Evolutionary conservation across 306 rosid species (phyloP).

Genomic region (Cucumis cinereus): DNA sequence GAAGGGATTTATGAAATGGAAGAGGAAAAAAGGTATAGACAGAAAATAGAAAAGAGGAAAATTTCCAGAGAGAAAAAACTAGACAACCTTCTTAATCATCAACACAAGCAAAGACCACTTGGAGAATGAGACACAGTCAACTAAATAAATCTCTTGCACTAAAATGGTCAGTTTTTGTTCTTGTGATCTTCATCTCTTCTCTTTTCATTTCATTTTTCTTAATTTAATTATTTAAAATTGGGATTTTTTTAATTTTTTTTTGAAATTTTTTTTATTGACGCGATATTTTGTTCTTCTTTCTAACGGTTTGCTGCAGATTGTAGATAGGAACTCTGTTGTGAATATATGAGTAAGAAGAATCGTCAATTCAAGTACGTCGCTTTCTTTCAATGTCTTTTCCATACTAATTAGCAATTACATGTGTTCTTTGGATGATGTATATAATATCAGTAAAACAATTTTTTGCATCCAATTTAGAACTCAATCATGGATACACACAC

Average conservation of each 20-base stretch:
- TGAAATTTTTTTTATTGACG: background rate
- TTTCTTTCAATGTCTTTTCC: background rate
- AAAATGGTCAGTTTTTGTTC: background rate
- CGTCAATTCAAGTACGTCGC: background rate
- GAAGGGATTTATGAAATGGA: conserved; percentile 73
- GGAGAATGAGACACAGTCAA: conserved; percentile 26
- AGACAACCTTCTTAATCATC: conserved; percentile 51
- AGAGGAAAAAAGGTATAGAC: conserved; percentile 58
- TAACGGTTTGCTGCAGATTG: background rate
- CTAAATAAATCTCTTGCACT: background rate
- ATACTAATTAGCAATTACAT: background rate
- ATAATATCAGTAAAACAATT: background rate
- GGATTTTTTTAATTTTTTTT: no score
- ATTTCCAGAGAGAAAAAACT: conserved; percentile 42
- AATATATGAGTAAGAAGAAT: background rate
- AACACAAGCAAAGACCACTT: conserved; percentile 68
- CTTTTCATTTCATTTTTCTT: background rate
- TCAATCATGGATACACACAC: background rate
- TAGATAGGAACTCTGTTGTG: conserved; percentile 2
- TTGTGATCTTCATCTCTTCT: background rate
- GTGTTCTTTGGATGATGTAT: background rate
- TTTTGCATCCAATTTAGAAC: background rate
- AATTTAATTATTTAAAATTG: background rate
- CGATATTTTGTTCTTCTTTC: background rate
- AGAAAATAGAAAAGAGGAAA: conserved; percentile 73